These are phyloP conservation scores for Avena insularis DNA, from an alignment of 176 grass and related monocot species.

Conservation along the genomic window DNA sequence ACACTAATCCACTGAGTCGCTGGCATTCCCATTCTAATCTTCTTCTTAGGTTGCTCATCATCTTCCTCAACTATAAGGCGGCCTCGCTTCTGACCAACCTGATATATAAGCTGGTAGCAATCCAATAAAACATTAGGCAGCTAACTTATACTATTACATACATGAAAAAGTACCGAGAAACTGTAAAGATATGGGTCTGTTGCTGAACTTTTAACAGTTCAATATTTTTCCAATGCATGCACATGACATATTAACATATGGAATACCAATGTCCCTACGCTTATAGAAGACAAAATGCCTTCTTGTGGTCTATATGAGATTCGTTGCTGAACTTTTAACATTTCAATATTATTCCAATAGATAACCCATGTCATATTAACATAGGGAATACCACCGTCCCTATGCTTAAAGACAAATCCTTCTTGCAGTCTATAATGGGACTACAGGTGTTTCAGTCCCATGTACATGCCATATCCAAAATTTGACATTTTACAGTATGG, in stretches of 20 bases:
- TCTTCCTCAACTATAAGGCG: conserved; percentile 72
- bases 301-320: not conserved
- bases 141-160: not conserved
- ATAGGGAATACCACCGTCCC: conserved; percentile 12
- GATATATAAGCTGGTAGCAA: conserved; percentile 77
- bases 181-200: conserved; percentile 6
- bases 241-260: conserved; percentile 9
- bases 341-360: not conserved
- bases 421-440: conserved; percentile 7
- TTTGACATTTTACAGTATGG: not conserved
- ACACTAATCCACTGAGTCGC: conserved; percentile 94
- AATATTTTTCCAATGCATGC: not conserved
- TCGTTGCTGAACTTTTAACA: not conserved
- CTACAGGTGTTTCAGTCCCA: conserved; percentile 20
- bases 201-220: not conserved
- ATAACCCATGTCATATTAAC: not conserved
- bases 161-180: not conserved
- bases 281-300: conserved; percentile 22
- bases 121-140: conserved; percentile 32
- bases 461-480: not conserved
- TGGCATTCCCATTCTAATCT: conserved; percentile 93
- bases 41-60: conserved; percentile 96
- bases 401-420: conserved; percentile 21
- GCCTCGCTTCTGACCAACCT: conserved; percentile 95
- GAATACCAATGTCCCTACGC: conserved; percentile 23